These are phyloP conservation scores for Rhodomyrtus psidioides DNA, from an alignment of 441 rosid species.

Conservation along the genomic window DNA sequence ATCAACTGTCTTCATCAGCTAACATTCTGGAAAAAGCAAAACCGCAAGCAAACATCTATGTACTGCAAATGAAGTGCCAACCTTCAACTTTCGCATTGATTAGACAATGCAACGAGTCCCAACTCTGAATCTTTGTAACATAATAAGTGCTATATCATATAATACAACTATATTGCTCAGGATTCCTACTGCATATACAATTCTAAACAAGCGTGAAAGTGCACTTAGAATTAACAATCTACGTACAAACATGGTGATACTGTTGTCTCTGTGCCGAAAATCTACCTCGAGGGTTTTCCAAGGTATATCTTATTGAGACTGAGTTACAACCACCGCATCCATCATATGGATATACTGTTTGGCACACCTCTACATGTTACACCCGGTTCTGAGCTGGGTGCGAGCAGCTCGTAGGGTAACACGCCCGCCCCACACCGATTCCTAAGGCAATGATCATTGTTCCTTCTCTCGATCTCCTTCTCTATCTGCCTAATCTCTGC, in stretches of 20 bases:
- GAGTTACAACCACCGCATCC: neutral
- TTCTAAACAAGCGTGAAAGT: neutral
- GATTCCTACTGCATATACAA: constrained; percentile 15
- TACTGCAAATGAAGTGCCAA: neutral
- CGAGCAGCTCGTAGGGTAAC: constrained; percentile 76
- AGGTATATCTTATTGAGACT: neutral
- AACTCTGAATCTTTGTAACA: neutral
- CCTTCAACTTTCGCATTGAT: neutral
- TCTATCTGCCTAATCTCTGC: constrained; percentile 64
- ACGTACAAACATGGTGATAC: neutral
- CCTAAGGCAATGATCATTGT: constrained; percentile 43
- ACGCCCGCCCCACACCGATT: constrained; percentile 98
- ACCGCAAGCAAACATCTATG: neutral
- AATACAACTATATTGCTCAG: neutral
- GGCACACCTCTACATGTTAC: constrained; percentile 98
- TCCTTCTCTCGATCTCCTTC: constrained; percentile 80
- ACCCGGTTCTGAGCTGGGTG: constrained; percentile 87
- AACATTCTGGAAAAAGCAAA: neutral
- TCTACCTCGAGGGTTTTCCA: neutral
- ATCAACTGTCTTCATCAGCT: neutral
- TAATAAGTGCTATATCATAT: neutral
- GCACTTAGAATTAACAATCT: neutral
- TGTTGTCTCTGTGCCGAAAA: neutral
- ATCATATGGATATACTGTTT: constrained; percentile 81
- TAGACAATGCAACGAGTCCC: neutral